Percentiles rank a stretch among this genome's conserved stretches.
Evolutionary conservation across 2,329 filamentous ascomycete species (phyloP).

Genomic region (Colletotrichum caudatum): DNA sequence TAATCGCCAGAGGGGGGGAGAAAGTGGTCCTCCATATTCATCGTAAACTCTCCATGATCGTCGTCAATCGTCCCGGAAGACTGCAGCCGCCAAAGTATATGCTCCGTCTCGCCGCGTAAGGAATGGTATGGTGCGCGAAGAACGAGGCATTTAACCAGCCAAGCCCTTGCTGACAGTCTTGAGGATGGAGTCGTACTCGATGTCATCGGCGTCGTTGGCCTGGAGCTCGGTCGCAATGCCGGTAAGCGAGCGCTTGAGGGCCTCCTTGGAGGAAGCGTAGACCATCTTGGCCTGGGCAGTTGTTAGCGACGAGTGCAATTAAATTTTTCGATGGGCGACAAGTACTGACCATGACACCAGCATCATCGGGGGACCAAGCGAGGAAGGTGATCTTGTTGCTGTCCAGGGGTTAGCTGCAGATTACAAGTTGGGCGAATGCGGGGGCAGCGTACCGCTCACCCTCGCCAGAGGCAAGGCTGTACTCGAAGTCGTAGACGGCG

Average conservation of each 20-base stretch:
- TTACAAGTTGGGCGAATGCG: conserved; percentile 19
- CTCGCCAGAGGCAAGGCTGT: conserved; percentile 77
- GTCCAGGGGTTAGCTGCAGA: conserved; percentile 29
- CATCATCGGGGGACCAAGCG: conserved; percentile 85
- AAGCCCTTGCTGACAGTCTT: conserved; percentile 73
- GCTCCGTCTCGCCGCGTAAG: conserved; percentile 41
- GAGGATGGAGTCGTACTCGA: conserved; percentile 80
- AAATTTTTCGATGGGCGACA: not conserved
- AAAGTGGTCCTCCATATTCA: conserved; percentile 43
- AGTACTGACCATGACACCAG: conserved; percentile 76
- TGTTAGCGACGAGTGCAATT: conserved; percentile 29
- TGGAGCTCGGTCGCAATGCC: conserved; percentile 82
- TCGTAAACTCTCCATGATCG: conserved; percentile 46
- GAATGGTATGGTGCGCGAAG: conserved; percentile 27
- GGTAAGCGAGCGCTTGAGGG: conserved; percentile 82
- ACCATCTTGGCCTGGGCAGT: conserved; percentile 83
- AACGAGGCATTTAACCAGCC: conserved; percentile 56
- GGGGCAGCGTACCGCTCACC: conserved; percentile 70
- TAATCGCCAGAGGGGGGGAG: conserved; percentile 33
- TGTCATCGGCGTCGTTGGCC: conserved; percentile 86
- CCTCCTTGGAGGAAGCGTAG: conserved; percentile 90
- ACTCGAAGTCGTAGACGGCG: conserved; percentile 88
- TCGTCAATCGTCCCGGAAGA: conserved; percentile 44
- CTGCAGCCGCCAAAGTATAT: conserved; percentile 44
- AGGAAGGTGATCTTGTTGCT: conserved; percentile 86